Conservation (phyloP, 139 green algal species). For the Chlorella sp. region DNA sequence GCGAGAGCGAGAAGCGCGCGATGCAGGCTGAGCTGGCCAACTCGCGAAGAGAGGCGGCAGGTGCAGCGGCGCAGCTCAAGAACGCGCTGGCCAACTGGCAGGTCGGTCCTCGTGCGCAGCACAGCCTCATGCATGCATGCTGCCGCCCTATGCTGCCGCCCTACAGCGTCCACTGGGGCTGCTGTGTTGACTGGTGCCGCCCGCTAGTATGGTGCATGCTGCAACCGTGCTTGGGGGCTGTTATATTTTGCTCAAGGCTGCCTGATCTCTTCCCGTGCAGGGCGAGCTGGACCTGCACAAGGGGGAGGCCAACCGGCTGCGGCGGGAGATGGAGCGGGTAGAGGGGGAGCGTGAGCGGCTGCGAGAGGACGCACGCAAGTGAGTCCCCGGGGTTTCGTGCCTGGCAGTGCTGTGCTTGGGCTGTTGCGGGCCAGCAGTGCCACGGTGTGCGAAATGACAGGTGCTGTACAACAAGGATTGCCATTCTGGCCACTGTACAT, state of each 20-base stretch:
- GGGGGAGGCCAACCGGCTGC: constrained; percentile 60
- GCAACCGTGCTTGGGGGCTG: not conserved
- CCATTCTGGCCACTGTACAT: no score
- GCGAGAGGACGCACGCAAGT: constrained; percentile 66
- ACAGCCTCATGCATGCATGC: no score
- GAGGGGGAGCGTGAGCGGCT: constrained; percentile 72
- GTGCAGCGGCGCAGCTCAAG: constrained; percentile 61
- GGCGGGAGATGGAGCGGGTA: constrained; percentile 75
- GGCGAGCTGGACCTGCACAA: constrained; percentile 63
- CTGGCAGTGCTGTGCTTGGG: not conserved
- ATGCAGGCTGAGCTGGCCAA: constrained; percentile 76
- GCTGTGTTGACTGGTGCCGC: not conserved
- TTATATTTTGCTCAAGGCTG: no score
- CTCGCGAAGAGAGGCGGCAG: constrained; percentile 61
- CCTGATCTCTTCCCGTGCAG: not conserved
- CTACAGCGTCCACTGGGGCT: no score
- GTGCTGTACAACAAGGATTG: no score
- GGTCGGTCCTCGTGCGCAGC: not conserved
- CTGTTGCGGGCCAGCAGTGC: no score
- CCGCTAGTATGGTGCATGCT: not conserved
- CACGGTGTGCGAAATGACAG: no score
- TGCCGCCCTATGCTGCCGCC: no score
- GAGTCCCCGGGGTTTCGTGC: not conserved
- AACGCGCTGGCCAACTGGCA: constrained; percentile 61
- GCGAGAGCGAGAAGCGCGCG: constrained; percentile 55